Evolutionary conservation across 75 land plant species (phyloP).

Genomic region (Picea glauca): DNA sequence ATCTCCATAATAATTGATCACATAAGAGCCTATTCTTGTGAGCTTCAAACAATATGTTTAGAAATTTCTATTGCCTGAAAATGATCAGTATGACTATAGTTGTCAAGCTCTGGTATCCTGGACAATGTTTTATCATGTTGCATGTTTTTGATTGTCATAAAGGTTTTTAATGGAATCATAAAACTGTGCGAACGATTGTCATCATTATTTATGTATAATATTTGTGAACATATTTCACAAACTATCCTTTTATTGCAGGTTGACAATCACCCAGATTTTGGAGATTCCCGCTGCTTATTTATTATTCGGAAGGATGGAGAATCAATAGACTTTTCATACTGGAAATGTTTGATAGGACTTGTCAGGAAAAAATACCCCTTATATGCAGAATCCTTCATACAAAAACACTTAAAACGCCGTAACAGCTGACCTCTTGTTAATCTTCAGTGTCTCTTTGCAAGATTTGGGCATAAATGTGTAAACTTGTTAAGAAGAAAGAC

Average conservation of each 20-base stretch:
- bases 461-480: background rate
- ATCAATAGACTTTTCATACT: constrained; percentile 79
- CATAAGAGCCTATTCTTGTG: no score
- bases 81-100: no score
- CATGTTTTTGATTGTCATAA: no score
- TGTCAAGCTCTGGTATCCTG: no score
- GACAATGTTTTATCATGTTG: no score
- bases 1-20: no score
- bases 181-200: background rate
- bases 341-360: constrained; percentile 84
- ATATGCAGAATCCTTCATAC: constrained; percentile 53
- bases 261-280: constrained; percentile 66
- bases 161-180: no score
- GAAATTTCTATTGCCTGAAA: no score
- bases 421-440: background rate
- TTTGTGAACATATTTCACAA: background rate
- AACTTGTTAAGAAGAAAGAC: background rate
- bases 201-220: background rate
- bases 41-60: no score
- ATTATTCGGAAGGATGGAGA: constrained; percentile 72
- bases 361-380: constrained; percentile 62
- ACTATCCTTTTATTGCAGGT: constrained; percentile 31
- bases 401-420: constrained; percentile 45
- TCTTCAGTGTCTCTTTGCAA: background rate
- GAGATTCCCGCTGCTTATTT: constrained; percentile 68